A percentile compares a stretch with the other conserved stretches of the same genome.
Conservation (phyloP, 108 stramenopile species). For the Licmophora abbreviata region DNA sequence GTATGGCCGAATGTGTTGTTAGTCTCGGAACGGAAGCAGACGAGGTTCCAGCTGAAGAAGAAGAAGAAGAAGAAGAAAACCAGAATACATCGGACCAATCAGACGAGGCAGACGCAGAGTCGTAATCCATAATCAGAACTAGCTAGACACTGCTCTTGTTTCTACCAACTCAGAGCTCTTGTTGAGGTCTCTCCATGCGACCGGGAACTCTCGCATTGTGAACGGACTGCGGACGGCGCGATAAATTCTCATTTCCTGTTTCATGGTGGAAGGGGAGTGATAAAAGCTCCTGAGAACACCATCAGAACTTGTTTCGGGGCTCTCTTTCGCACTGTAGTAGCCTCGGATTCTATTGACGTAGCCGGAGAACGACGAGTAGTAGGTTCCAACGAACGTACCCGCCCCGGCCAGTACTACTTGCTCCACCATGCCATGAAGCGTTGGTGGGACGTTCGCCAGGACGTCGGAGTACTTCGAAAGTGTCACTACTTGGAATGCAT, state of each 20-base stretch:
- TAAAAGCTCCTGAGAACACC: slow-evolving; percentile 45
- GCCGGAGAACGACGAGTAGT: slow-evolving; percentile 37
- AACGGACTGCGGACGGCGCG: slow-evolving; percentile 36
- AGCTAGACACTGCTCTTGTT: too few relatives aligned
- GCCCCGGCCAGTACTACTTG: slow-evolving; percentile 37
- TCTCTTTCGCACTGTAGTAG: slow-evolving; percentile 39
- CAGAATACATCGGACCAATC: too few relatives aligned
- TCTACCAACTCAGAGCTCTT: too few relatives aligned
- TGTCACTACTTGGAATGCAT: slow-evolving; percentile 39
- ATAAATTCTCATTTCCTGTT: slow-evolving; percentile 31
- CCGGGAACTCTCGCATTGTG: slow-evolving; percentile 51
- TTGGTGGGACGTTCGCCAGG: slow-evolving; percentile 27
- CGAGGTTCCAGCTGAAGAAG: slow-evolving; percentile 10
- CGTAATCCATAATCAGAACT: too few relatives aligned
- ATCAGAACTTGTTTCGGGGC: slow-evolving; percentile 31
- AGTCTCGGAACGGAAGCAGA: slow-evolving; percentile 47
- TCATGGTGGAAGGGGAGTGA: slow-evolving; percentile 23
- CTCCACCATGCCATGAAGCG: slow-evolving; percentile 51
- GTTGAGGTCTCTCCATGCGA: slow-evolving; percentile 61
- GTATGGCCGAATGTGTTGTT: slow-evolving; percentile 45
- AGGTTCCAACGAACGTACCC: slow-evolving; percentile 39
- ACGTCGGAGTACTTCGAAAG: slow-evolving; percentile 34
- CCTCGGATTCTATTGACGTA: slow-evolving; percentile 47
- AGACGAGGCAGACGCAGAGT: too few relatives aligned
- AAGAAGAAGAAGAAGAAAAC: too few relatives aligned